phyloP scores from a whole-genome alignment of 169 alveolate genomes.

The Plasmodium vinckei region DNA sequence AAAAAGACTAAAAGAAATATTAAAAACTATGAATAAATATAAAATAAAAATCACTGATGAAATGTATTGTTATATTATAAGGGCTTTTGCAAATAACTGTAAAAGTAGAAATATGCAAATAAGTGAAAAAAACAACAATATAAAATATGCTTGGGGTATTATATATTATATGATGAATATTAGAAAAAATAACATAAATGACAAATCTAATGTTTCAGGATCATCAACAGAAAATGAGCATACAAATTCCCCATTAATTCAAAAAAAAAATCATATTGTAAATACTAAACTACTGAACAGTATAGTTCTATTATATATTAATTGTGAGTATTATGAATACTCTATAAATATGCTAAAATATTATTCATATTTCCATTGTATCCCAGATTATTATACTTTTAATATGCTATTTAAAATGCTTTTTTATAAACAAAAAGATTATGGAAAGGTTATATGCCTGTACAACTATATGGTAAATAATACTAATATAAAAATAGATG shows the following conservation, averaged over 20 bases:
- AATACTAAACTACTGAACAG: conserved; percentile 80
- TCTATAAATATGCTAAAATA: conserved; percentile 87
- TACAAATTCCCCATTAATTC: neutral
- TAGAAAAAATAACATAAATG: neutral
- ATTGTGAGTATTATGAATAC: conserved; percentile 85
- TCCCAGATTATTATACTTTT: conserved; percentile 76
- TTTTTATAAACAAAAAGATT: conserved; percentile 67
- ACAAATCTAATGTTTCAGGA: neutral
- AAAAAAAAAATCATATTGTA: neutral
- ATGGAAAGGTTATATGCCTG: conserved; percentile 69
- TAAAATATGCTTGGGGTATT: conserved; percentile 85
- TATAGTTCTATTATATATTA: conserved; percentile 84
- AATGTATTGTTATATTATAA: conserved; percentile 72
- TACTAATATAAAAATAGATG: conserved; percentile 30
- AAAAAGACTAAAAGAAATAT: conserved; percentile 79
- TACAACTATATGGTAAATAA: conserved; percentile 34
- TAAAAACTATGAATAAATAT: conserved; percentile 70
- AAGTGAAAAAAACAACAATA: conserved; percentile 72
- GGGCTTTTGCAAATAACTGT: conserved; percentile 80
- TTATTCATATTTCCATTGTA: conserved; percentile 77
- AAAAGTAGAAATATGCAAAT: conserved; percentile 29
- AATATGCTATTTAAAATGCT: conserved; percentile 61
- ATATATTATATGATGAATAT: conserved; percentile 76
- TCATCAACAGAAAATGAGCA: neutral
- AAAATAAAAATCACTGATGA: conserved; percentile 72